Percentiles rank a stretch among this genome's conserved stretches.
These are phyloP conservation scores for Nigrospora oryzae DNA, from an alignment of 2,329 filamentous ascomycete species.

Conservation along the genomic window DNA sequence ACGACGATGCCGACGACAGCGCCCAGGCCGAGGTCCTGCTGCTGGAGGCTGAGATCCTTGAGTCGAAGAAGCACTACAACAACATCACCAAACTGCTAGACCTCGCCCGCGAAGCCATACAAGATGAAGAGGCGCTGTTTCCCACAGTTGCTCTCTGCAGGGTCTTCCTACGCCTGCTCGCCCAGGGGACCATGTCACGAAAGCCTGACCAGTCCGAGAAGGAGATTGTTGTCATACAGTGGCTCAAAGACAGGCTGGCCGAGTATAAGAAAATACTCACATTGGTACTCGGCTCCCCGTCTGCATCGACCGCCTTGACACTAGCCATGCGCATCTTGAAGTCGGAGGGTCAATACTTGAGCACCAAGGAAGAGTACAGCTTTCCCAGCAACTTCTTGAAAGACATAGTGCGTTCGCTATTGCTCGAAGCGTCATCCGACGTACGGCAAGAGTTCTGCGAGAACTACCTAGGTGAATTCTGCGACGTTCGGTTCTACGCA, in stretches of 20 bases:
- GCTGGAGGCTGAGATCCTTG: slow-evolving; percentile 72
- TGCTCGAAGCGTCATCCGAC: slow-evolving; percentile 48
- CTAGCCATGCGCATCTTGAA: slow-evolving; percentile 79
- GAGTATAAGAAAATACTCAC: slow-evolving; percentile 57
- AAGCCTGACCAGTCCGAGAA: slow-evolving; percentile 61
- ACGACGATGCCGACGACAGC: slow-evolving; percentile 35
- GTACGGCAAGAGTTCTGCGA: slow-evolving; percentile 66
- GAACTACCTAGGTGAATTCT: slow-evolving; percentile 70
- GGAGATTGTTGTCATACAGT: slow-evolving; percentile 64
- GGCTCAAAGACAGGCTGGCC: slow-evolving; percentile 67
- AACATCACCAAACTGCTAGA: slow-evolving; percentile 70
- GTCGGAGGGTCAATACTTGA: slow-evolving; percentile 60
- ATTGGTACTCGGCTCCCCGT: slow-evolving; percentile 53
- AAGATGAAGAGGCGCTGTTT: slow-evolving; percentile 50
- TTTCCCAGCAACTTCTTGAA: slow-evolving; percentile 64
- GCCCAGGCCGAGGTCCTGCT: slow-evolving; percentile 58
- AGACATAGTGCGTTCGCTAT: slow-evolving; percentile 52
- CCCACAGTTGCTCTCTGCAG: slow-evolving; percentile 77
- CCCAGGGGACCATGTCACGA: slow-evolving; percentile 60
- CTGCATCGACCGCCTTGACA: slow-evolving; percentile 65
- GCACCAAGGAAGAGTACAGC: slow-evolving; percentile 52
- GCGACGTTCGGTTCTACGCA: slow-evolving; percentile 79
- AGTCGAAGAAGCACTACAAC: slow-evolving; percentile 87
- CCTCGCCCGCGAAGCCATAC: slow-evolving; percentile 41
- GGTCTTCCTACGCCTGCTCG: slow-evolving; percentile 75